Percentiles rank a stretch among this genome's conserved stretches.
Conservation (phyloP, 495 filamentous ascomycete genomes). For the Parathielavia appendiculata region DNA sequence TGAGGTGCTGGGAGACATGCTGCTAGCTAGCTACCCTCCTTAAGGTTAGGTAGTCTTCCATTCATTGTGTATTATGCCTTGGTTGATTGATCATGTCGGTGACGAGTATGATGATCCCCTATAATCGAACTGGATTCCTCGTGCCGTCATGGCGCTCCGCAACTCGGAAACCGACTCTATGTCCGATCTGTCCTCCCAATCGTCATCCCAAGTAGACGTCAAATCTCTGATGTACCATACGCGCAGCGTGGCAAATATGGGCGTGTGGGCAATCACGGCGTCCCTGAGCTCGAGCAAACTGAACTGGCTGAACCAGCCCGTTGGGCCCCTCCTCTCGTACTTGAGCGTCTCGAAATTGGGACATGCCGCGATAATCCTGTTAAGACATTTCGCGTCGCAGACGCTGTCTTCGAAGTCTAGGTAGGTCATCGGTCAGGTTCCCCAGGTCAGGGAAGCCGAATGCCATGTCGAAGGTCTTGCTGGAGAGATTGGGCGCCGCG, state of each 20-base stretch:
- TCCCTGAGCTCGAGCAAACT: not conserved
- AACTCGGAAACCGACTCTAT: not conserved
- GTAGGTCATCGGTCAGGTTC: not conserved
- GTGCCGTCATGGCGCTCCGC: not conserved
- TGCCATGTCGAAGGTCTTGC: not conserved
- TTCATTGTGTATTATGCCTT: slow-evolving; percentile 16
- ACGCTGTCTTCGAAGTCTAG: not conserved
- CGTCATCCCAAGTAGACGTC: not conserved
- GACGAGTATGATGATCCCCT: not conserved
- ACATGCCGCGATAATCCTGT: not conserved
- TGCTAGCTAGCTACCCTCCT: slow-evolving; percentile 14
- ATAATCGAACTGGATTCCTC: not conserved
- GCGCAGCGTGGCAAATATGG: too few relatives aligned
- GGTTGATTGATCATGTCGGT: not conserved
- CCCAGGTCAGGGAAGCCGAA: not conserved
- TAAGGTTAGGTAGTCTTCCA: slow-evolving; percentile 6
- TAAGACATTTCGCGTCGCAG: not conserved
- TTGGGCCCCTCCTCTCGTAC: not conserved
- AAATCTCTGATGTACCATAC: too few relatives aligned
- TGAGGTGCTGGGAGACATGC: slow-evolving; percentile 11
- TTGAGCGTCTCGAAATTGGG: not conserved
- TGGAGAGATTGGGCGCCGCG: not conserved
- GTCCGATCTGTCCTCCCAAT: not conserved
- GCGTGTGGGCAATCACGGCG: not conserved
- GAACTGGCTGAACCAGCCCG: not conserved